Conservation (phyloP, 495 filamentous ascomycete species). For the Lichina pygmaea region DNA sequence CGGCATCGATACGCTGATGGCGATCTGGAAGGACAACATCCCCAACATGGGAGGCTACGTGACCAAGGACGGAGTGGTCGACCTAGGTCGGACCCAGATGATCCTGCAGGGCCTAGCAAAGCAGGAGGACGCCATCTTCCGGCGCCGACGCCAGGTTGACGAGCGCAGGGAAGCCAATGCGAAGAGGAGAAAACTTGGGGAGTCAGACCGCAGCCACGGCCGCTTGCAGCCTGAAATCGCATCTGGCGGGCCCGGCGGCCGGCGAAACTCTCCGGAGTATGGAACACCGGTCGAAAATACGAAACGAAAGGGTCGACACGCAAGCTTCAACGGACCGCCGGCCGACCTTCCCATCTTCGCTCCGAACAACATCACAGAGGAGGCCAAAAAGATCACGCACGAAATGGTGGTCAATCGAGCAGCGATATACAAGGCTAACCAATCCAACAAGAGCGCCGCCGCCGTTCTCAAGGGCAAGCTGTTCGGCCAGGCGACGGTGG, state of each 20-base stretch:
- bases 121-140: slow-evolving; percentile 89
- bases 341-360: slow-evolving; percentile 27
- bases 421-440: slow-evolving; percentile 46
- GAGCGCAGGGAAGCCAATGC: slow-evolving; percentile 52
- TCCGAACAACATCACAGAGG: slow-evolving; percentile 28
- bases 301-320: background rate
- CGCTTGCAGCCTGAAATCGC: slow-evolving; percentile 7
- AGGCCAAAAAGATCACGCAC: slow-evolving; percentile 41
- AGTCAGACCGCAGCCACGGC: slow-evolving; percentile 26
- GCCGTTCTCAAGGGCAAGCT: slow-evolving; percentile 66
- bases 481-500: slow-evolving; percentile 17
- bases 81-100: slow-evolving; percentile 61
- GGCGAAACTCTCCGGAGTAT: slow-evolving; percentile 8
- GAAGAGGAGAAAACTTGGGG: slow-evolving; percentile 48
- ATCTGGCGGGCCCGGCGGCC: slow-evolving; percentile 2
- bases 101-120: slow-evolving; percentile 77
- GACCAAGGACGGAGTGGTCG: slow-evolving; percentile 79
- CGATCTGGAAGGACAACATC: slow-evolving; percentile 87
- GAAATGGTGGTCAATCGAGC: slow-evolving; percentile 69
- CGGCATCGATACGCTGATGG: slow-evolving; percentile 84
- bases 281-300: background rate
- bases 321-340: slow-evolving; percentile 12
- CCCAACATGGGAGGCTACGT: slow-evolving; percentile 82
- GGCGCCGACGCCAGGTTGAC: slow-evolving; percentile 52
- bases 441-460: slow-evolving; percentile 84